Base-by-base conservation (phyloP, 805 yeast genomes). In the Myxozyma melibiosi region DNA sequence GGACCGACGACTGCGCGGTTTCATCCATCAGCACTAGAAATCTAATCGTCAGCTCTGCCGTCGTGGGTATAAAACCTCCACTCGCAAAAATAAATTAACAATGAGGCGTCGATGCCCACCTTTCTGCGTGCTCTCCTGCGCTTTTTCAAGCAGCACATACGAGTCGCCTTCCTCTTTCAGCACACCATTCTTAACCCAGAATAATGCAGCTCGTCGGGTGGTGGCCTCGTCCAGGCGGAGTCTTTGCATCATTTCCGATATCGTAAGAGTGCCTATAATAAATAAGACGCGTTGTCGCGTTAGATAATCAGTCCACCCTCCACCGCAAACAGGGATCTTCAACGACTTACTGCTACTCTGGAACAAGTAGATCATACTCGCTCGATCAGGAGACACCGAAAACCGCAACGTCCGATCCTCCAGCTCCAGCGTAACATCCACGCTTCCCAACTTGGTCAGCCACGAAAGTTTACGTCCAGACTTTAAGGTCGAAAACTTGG, bases 341-440 rank as follows among this genome's bases (percentile, higher is more conserved):
- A n/a, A n/a, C n/a, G n/a, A n/a, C n/a, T n/a, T 52, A 34, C 47
- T 34, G n/a, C 27, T 38, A 24, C 50, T 67, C 40, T 78, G 70
- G 63, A 86, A 85, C 9, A 76, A 69, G 20, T 74, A 68, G 7
- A 88, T 79, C 2, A 88, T 80, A 0, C 85, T 73, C 1, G 94
- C 95, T 61, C 83, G 83, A 38, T 82, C 86, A 0, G 96, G 86
- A 1, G 85, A 69, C 0, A 86, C 96, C 5, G 74, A 74, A 59
- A 80, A 76, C 0, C 35, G 67, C 48, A 70, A 50, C 5, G 65
- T 67, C 11, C 78, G 70, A n/a, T 79, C 84, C 13, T 74, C 74
- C n/a, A 86, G 70, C 38, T 75, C 80, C 8, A 92, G 70, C 2
- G 81, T 82, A 1, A 94, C 62, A 3, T 77, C 78, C 0, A 88